Evolutionary conservation across 1,284 basidiomycete species (phyloP), one percentile per base, ranked within the genome.

Genomic region (Taiwanofungus camphoratus): DNA sequence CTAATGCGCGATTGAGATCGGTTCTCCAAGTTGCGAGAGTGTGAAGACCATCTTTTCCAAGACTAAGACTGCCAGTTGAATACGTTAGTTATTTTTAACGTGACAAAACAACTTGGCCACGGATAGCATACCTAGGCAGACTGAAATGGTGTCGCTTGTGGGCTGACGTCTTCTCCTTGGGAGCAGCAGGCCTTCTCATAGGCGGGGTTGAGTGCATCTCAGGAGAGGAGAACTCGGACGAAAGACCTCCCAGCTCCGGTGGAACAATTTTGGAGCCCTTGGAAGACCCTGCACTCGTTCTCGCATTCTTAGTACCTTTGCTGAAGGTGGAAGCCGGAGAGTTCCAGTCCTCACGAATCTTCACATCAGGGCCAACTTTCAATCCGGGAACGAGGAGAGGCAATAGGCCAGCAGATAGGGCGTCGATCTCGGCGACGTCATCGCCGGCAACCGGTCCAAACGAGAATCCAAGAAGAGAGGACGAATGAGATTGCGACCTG

Each of bases 321-420:
- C 59, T 66, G 50, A 66, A 68, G 52, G 66, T 67, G 40, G 63
- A 48, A 15, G 68, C 68, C 19, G 61, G 67, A 18, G 66, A 64
- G 18, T 63, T 66, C 52, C 65, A 70, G 13, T 66, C 63, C 19
- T 74, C 68, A 42, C 66, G 70, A 52, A 81, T 72, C 55, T 64
- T 73, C 62, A 81, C 70, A 37, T 74, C 69, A 4, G 62, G 51
- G 16, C 80, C 76, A 39, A 82, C 64, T 41, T 65, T 79, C 20
- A 84, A 63, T 3, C 80, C 80, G n/a, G 81, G 80, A 27, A 83
- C 70, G 23, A 84, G 73, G 19, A 81, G 61, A n/a, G 82, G 82
- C 3, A 85, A 65, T 13, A 84, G 66, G 20, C 74, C 76, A 8
- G 81, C 81, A 7, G 79, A 81, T 39, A 86, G 67, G 12, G 74